Percentiles rank a stretch among this genome's conserved stretches.
Conservation (phyloP, 129 eudicot species). For the Centrapalus pauciflorus region DNA sequence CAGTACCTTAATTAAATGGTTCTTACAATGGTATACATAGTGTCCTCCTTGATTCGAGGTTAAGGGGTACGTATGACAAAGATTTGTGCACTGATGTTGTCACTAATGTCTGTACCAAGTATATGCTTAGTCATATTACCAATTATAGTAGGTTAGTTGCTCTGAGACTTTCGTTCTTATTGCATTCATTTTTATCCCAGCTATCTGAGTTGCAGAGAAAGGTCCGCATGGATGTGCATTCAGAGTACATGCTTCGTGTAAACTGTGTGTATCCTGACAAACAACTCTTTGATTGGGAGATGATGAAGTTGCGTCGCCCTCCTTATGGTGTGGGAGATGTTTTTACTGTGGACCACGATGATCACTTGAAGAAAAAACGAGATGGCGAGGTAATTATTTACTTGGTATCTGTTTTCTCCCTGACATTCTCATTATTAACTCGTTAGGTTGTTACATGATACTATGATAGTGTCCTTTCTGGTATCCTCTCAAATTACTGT, state of each 20-base stretch:
- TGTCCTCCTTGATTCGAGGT: background rate
- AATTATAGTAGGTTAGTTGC: conserved; percentile 41
- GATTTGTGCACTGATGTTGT: background rate
- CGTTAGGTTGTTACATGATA: background rate
- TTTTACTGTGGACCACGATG: conserved; percentile 67
- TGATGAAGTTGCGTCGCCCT: conserved; percentile 70
- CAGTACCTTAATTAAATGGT: background rate
- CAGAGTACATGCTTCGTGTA: conserved; percentile 79
- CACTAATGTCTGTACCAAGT: too few species aligned
- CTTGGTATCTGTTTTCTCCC: background rate
- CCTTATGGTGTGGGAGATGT: conserved; percentile 88
- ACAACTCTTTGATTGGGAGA: conserved; percentile 94
- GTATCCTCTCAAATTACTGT: background rate
- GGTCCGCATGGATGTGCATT: conserved; percentile 79
- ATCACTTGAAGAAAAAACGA: conserved; percentile 80
- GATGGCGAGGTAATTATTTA: conserved; percentile 62
- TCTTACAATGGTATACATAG: background rate
- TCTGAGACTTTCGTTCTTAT: background rate
- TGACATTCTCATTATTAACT: background rate
- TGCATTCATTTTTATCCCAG: conserved; percentile 41
- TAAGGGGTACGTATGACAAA: background rate
- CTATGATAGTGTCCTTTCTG: background rate
- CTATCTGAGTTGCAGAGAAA: conserved; percentile 85
- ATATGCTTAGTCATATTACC: too few species aligned
- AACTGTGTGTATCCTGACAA: conserved; percentile 73